Percentiles rank a stretch among this genome's conserved stretches.
phyloP scores from a whole-genome alignment of 1,284 basidiomycete species.

The Sanghuangporus weigelae region DNA sequence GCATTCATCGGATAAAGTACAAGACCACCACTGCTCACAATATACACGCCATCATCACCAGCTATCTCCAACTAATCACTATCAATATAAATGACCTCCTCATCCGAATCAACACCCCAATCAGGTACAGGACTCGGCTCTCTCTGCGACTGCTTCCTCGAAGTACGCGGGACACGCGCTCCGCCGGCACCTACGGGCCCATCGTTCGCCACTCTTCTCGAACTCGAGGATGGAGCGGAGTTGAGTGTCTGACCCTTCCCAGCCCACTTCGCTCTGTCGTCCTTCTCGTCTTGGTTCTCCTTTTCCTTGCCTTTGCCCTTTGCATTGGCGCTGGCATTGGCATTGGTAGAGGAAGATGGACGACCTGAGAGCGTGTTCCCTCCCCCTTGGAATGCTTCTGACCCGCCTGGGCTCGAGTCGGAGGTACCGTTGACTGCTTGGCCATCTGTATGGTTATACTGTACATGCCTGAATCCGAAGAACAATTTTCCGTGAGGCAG shows the following conservation, averaged over 20 bases:
- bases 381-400: slow-evolving; percentile 38
- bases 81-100: slow-evolving; percentile 67
- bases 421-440: background rate
- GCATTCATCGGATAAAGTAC: background rate
- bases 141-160: slow-evolving; percentile 30
- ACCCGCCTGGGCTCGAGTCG: background rate
- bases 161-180: slow-evolving; percentile 41
- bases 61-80: slow-evolving; percentile 41
- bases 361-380: slow-evolving; percentile 53
- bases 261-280: slow-evolving; percentile 34
- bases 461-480: slow-evolving; percentile 82
- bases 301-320: slow-evolving; percentile 37
- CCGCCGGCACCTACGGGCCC: slow-evolving; percentile 47
- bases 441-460: slow-evolving; percentile 41
- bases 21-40: background rate
- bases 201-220: slow-evolving; percentile 29
- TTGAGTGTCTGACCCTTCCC: slow-evolving; percentile 56
- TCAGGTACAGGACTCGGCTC: slow-evolving; percentile 65
- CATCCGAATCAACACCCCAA: slow-evolving; percentile 71
- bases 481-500: slow-evolving; percentile 92
- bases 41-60: background rate
- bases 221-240: slow-evolving; percentile 24
- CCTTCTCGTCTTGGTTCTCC: slow-evolving; percentile 18
- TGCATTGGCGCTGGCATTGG: slow-evolving; percentile 44
- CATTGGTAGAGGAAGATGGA: slow-evolving; percentile 30